Conservation (phyloP, 208 protist genomes). For the Leishmania tropica region DNA sequence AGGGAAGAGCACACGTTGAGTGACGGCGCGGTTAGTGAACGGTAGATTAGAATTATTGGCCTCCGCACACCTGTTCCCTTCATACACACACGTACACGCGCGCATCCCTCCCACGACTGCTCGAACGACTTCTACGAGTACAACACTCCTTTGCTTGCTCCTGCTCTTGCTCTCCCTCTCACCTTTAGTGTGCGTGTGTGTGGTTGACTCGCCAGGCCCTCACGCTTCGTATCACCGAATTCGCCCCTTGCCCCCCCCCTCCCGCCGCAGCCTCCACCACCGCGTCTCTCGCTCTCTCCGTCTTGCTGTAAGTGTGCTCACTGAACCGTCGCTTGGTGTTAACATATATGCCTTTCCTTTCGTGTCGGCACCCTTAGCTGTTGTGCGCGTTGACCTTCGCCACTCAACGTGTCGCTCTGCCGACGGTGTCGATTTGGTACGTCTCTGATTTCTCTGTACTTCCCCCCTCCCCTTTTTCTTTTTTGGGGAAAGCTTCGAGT, state of each 20-base stretch:
- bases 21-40: not conserved
- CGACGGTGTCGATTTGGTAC: too few species aligned
- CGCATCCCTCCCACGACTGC: not conserved
- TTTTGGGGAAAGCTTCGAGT: not conserved
- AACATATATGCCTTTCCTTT: not conserved
- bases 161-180: conserved; percentile 6
- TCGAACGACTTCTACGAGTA: not conserved
- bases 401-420: too few species aligned
- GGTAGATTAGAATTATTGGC: not conserved
- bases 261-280: too few species aligned
- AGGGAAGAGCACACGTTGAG: not conserved
- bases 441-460: not conserved
- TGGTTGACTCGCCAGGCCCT: not conserved
- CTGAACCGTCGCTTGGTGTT: not conserved
- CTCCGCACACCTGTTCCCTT: too few species aligned
- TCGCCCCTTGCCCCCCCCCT: not conserved
- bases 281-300: not conserved
- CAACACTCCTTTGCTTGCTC: not conserved
- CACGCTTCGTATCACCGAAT: not conserved
- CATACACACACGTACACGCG: not conserved
- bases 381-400: too few species aligned
- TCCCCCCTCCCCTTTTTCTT: not conserved
- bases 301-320: not conserved
- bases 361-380: too few species aligned
- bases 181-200: conserved; percentile 1